phyloP scores from a whole-genome alignment of 495 filamentous ascomycete genomes.

The Neurospora cerealis region DNA sequence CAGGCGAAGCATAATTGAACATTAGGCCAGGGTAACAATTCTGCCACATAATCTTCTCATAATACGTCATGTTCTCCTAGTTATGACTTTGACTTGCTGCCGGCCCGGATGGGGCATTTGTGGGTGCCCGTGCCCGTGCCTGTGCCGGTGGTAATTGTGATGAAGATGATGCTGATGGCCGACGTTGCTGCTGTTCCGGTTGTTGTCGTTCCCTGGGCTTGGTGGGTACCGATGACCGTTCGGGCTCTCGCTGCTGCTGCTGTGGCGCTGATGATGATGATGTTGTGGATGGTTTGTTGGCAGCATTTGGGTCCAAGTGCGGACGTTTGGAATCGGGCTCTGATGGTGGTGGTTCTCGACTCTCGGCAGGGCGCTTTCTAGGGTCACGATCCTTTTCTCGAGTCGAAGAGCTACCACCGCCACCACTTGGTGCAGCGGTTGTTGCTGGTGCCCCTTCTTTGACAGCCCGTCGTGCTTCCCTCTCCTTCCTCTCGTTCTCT shows the following conservation, averaged over 20 bases:
- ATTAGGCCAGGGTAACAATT: background rate
- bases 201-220: background rate
- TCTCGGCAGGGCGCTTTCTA: slow-evolving; percentile 33
- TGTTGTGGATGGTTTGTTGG: background rate
- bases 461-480: slow-evolving; percentile 54
- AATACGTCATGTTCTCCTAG: background rate
- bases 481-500: slow-evolving; percentile 71
- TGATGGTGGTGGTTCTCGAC: slow-evolving; percentile 9
- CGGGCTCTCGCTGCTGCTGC: background rate
- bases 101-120: background rate
- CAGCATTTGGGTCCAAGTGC: slow-evolving; percentile 24
- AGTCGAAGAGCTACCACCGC: slow-evolving; percentile 32
- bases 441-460: slow-evolving; percentile 31
- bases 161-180: background rate
- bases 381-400: slow-evolving; percentile 34
- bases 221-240: background rate
- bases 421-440: slow-evolving; percentile 21
- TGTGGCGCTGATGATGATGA: slow-evolving; percentile 2
- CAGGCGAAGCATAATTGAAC: background rate
- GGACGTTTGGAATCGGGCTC: slow-evolving; percentile 32
- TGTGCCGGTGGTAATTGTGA: background rate
- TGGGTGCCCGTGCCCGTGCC: background rate
- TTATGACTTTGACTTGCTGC: background rate
- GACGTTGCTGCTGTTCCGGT: background rate
- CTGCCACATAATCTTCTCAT: background rate